Evolutionary conservation across 208 protist genomes (phyloP).

Genomic region (Leishmania arabica): DNA sequence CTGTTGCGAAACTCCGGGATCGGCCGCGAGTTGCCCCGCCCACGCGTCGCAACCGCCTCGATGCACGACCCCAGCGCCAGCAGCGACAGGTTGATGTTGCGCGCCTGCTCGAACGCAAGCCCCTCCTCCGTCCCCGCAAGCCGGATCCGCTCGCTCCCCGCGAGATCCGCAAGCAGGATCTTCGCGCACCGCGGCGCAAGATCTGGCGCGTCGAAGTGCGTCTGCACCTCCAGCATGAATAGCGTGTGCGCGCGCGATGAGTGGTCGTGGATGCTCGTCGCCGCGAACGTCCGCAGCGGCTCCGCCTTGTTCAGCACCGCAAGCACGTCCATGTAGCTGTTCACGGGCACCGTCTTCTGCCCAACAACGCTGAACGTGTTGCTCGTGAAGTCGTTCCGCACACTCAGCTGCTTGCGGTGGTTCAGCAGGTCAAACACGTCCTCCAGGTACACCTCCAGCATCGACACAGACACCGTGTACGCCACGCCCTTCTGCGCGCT

Average conservation of each 20-base stretch:
- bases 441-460: constrained; percentile 93
- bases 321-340: constrained; percentile 21
- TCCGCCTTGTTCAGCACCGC: constrained; percentile 61
- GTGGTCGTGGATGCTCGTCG: constrained; percentile 54
- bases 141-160: constrained; percentile 92
- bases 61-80: constrained; percentile 76
- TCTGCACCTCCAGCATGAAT: constrained; percentile 66
- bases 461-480: constrained; percentile 56
- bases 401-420: constrained; percentile 72
- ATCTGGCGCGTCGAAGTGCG: constrained; percentile 70
- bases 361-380: constrained; percentile 86
- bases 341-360: constrained; percentile 22
- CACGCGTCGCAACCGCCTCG: constrained; percentile 48
- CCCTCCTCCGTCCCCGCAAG: constrained; percentile 81
- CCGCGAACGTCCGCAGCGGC: constrained; percentile 43
- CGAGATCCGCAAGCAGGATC: constrained; percentile 93
- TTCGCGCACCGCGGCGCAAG: constrained; percentile 53
- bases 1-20: constrained; percentile 76
- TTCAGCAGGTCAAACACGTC: constrained; percentile 74
- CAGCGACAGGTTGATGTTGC: constrained; percentile 92
- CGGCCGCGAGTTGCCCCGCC: constrained; percentile 62
- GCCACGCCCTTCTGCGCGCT: constrained; percentile 91
- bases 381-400: constrained; percentile 85
- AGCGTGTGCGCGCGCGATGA: constrained; percentile 69
- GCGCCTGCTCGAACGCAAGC: constrained; percentile 87